phyloP scores from a whole-genome alignment of 345 rosid species.

The Arabis hirsuta region DNA sequence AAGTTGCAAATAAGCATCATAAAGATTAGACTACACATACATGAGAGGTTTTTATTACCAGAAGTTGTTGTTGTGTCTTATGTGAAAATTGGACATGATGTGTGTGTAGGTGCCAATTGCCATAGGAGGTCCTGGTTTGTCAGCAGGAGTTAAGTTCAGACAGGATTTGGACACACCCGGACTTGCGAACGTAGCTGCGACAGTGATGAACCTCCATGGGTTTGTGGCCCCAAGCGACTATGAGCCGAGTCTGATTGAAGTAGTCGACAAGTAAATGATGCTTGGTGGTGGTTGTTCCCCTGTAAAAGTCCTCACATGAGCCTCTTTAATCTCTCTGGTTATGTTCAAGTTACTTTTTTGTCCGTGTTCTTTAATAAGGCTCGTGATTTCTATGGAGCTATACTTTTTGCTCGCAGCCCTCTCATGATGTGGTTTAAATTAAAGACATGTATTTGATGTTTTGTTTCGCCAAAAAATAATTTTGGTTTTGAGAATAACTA shows the following conservation, averaged over 20 bases:
- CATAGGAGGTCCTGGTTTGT: slow-evolving; percentile 92
- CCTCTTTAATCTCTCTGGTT: background rate
- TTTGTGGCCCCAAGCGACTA: slow-evolving; percentile 83
- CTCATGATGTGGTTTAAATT: slow-evolving; percentile 28
- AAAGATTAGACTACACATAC: slow-evolving; percentile 11
- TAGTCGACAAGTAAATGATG: slow-evolving; percentile 51
- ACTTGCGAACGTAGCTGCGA: slow-evolving; percentile 96
- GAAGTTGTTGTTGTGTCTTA: background rate
- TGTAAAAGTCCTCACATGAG: slow-evolving; percentile 3
- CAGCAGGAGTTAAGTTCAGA: slow-evolving; percentile 72
- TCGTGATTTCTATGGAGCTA: slow-evolving; percentile 30
- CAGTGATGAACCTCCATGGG: slow-evolving; percentile 96
- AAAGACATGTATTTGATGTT: slow-evolving; percentile 11
- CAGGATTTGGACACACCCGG: slow-evolving; percentile 68
- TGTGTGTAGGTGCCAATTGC: slow-evolving; percentile 82
- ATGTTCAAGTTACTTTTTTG: slow-evolving; percentile 3
- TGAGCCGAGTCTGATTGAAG: slow-evolving; percentile 89
- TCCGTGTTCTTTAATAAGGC: slow-evolving; percentile 24
- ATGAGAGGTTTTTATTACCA: background rate
- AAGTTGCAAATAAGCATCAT: slow-evolving; percentile 10
- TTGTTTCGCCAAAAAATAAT: background rate
- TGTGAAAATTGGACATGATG: slow-evolving; percentile 18
- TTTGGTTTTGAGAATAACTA: background rate
- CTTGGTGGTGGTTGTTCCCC: slow-evolving; percentile 10
- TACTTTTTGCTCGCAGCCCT: slow-evolving; percentile 13